Evolutionary conservation across 805 yeast genomes (phyloP).

Genomic region (Barnettozyma californica): DNA sequence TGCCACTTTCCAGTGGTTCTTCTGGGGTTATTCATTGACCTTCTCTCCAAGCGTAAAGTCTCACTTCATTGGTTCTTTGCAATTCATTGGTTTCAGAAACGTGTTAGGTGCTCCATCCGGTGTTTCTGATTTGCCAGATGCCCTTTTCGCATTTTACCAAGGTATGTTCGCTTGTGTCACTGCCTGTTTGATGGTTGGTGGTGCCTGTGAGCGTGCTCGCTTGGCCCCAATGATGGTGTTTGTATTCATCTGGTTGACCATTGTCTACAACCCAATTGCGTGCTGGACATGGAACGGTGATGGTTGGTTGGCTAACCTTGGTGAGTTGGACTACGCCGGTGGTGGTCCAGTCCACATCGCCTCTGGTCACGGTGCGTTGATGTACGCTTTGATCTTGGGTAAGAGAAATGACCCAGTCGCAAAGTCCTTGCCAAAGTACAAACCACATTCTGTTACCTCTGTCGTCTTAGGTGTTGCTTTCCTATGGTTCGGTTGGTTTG

Average conservation of each 20-base stretch:
- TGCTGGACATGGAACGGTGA: conserved; percentile 96
- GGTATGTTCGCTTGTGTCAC: conserved; percentile 96
- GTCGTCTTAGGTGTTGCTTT: conserved; percentile 91
- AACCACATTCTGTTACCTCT: conserved; percentile 88
- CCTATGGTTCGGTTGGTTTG: conserved; percentile 99
- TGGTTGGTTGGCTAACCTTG: conserved; percentile 84
- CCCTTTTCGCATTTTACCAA: conserved; percentile 85
- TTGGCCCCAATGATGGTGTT: conserved; percentile 95
- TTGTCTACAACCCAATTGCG: conserved; percentile 94
- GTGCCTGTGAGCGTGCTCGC: conserved; percentile 96
- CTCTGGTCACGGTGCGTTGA: conserved; percentile 91
- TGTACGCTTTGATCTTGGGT: conserved; percentile 89
- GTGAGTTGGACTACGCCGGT: conserved; percentile 94
- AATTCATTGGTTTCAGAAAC: conserved; percentile 72
- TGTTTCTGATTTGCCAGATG: conserved; percentile 73
- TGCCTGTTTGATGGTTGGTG: conserved; percentile 93
- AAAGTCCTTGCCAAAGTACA: conserved; percentile 76
- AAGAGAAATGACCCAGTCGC: conserved; percentile 82
- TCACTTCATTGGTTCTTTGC: conserved; percentile 73
- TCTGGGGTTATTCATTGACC: conserved; percentile 94
- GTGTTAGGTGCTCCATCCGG: conserved; percentile 79
- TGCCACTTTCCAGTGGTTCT: conserved; percentile 92
- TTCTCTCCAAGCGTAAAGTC: conserved; percentile 63
- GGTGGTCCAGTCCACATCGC: conserved; percentile 98
- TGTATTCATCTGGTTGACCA: conserved; percentile 88